phyloP scores from a whole-genome alignment of 2,329 filamentous ascomycete genomes.

The Verticillium tricorpus region DNA sequence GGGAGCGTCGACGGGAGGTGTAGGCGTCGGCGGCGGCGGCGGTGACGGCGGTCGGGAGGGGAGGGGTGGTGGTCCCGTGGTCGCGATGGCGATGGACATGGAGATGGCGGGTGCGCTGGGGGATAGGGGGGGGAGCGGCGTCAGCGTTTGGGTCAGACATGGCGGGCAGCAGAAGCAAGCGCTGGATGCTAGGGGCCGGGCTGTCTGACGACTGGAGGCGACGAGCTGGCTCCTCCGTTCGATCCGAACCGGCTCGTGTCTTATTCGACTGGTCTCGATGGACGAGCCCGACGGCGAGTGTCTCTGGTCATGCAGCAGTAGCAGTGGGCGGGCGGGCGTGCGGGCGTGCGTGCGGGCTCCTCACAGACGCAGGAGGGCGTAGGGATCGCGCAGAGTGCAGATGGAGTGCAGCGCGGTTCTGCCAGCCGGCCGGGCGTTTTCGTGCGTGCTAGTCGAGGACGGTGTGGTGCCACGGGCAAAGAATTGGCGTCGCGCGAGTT shows the following conservation, averaged over 20 bases:
- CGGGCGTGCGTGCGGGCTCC: not conserved
- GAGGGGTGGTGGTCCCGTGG: slow-evolving; percentile 1
- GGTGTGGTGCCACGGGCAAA: not conserved
- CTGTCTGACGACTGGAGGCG: too few species aligned
- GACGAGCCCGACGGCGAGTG: not conserved
- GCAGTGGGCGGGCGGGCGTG: too few species aligned
- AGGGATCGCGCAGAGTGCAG: not conserved
- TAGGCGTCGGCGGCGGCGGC: not conserved
- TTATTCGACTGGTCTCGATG: not conserved
- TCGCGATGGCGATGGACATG: slow-evolving; percentile 8
- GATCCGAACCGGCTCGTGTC: not conserved
- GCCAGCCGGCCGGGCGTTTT: not conserved
- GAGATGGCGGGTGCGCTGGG: slow-evolving; percentile 12
- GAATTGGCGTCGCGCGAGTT: not conserved
- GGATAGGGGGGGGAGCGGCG: slow-evolving; percentile 13
- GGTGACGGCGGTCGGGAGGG: not conserved
- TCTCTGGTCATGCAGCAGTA: not conserved
- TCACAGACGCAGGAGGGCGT: not conserved
- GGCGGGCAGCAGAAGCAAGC: not conserved
- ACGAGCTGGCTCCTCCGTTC: not conserved
- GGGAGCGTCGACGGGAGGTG: slow-evolving; percentile 8
- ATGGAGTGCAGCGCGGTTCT: not conserved
- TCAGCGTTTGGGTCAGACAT: not conserved
- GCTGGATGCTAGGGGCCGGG: not conserved
- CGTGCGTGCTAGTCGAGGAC: not conserved